Evolutionary conservation across 1,139 yeast genomes (phyloP), one percentile per base, ranked within the genome.

Genomic region (Fermentozyma sake): DNA sequence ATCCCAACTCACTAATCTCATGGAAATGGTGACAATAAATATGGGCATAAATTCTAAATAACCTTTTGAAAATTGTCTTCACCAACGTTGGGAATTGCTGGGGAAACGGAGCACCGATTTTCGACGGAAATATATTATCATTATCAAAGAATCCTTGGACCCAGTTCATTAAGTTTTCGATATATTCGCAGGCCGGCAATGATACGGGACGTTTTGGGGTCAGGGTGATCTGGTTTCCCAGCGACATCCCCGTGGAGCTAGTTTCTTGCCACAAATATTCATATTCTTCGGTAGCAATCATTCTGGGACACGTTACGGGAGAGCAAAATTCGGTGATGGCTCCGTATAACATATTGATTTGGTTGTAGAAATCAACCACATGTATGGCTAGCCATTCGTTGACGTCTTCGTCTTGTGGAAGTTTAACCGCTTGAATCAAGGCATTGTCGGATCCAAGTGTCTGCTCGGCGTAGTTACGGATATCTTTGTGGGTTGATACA

Each of bases 321-420:
- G 96, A 85, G 54, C 99, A 91, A 48, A 91, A 89, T 58, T 87
- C 96, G 2, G 98, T 89, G 36, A 93, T 83, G 5, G 97, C 80
- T 8, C 97, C 96, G 48, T 91, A 91, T 6, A 91, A 66, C 98
- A 91, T 91, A 56, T 91, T 91, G 46, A 89, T 81, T 55, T 91
- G 99, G 52, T 89, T 89, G 60, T 84, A 91, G 51, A 91, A 91
- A 52, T 82, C 89, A 11, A 80, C 91, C 19, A 80, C 82, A 50
- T 91, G 96, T 11, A 89, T 94, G 0, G 98, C 98, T 30, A 91
- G 61, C 99, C 99, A 91, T 56, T 91, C 98, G 46, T 83, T 81
- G 29, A 78, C 51, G 47, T 86, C 95, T 53, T 91, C 98, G 38
- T 93, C 98, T 41, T 76, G 83, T 11, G 99, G 99, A 20, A 93